phyloP scores from a whole-genome alignment of 2,329 filamentous ascomycete genomes.

The Diaporthe eres region DNA sequence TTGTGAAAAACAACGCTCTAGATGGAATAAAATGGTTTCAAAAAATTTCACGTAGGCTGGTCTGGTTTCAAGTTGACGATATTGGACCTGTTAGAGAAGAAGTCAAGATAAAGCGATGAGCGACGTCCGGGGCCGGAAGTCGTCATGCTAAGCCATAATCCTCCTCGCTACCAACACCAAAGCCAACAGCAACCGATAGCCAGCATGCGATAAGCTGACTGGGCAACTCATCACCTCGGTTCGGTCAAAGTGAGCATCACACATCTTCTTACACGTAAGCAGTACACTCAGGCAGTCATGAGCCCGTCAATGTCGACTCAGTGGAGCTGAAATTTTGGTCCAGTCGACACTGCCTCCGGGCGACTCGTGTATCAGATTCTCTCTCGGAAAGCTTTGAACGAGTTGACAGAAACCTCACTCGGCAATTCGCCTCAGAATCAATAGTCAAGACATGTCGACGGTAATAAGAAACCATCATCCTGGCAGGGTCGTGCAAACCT shows the following conservation, averaged over 20 bases:
- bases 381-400: not conserved
- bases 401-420: not conserved
- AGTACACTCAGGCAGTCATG: not conserved
- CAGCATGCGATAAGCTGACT: not conserved
- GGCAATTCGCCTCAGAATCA: not conserved
- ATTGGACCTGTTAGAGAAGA: not conserved
- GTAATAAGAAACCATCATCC: not conserved
- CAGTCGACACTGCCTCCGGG: not conserved
- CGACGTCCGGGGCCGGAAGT: constrained; percentile 5
- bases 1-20: not conserved
- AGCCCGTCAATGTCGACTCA: not conserved
- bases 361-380: not conserved
- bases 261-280: not conserved
- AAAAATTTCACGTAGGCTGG: no score
- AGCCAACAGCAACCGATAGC: not conserved
- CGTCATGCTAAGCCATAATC: constrained; percentile 8
- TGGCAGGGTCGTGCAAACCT: not conserved
- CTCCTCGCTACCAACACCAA: no score
- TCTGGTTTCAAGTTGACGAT: not conserved
- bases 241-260: not conserved
- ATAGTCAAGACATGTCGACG: not conserved
- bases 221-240: not conserved
- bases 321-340: not conserved
- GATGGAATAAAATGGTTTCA: not conserved
- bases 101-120: not conserved